A percentile compares a stretch with the other conserved stretches of the same genome.
Evolutionary conservation across 805 yeast species (phyloP).

Genomic region (Kodamaea lidongshanica): DNA sequence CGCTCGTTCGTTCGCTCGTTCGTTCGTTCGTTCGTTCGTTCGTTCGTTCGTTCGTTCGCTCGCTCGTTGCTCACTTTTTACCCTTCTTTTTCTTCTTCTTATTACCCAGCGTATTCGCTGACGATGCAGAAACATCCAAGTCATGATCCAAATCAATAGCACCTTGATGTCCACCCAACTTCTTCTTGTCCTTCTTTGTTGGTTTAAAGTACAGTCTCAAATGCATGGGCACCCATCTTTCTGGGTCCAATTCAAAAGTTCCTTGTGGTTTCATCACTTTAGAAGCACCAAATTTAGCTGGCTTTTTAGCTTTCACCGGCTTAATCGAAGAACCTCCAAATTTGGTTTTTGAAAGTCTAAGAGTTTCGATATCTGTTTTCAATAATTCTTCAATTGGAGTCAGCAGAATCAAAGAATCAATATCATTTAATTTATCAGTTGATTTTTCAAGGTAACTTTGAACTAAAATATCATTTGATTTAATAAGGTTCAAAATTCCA

Average conservation of each 20-base stretch:
- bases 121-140: conserved; percentile 5
- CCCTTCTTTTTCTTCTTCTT: conserved; percentile 15
- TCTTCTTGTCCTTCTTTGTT: conserved; percentile 50
- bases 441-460: conserved; percentile 16
- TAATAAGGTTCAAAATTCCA: conserved; percentile 18
- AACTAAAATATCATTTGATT: conserved; percentile 21
- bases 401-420: conserved; percentile 15
- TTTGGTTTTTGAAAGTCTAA: conserved; percentile 11
- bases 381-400: conserved; percentile 26
- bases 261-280: conserved; percentile 24
- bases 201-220: conserved; percentile 82
- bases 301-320: conserved; percentile 16
- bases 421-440: conserved; percentile 14
- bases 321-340: too few species aligned
- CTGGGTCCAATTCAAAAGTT: conserved; percentile 39
- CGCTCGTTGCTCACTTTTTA: conserved; percentile 10
- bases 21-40: too few species aligned
- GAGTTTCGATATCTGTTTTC: conserved; percentile 21
- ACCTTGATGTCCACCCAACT: conserved; percentile 13
- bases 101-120: conserved; percentile 3
- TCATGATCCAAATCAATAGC: conserved; percentile 8
- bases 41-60: too few species aligned
- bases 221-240: conserved; percentile 88
- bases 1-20: too few species aligned
- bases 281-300: conserved; percentile 22